Evolutionary conservation across 495 filamentous ascomycete genomes (phyloP).

Genomic region (Beverwykella pulmonaria): DNA sequence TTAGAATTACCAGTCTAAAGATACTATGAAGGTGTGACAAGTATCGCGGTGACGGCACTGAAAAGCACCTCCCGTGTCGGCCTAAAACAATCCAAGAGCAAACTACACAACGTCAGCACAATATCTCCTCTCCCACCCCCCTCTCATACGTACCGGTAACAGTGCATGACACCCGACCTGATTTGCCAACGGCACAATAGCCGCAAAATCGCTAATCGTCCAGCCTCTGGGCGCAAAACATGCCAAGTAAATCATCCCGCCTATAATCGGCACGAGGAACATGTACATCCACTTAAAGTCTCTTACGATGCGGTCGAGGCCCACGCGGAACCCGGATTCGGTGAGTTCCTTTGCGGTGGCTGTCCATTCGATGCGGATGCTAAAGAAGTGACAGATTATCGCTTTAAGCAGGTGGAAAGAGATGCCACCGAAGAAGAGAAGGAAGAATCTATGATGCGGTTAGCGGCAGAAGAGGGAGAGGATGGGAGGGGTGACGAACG

Average conservation of each 20-base stretch:
- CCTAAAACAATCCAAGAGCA: slow-evolving; percentile 31
- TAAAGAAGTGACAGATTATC: slow-evolving; percentile 69
- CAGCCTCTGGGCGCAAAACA: slow-evolving; percentile 43
- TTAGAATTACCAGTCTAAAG: not conserved
- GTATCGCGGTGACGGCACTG: too few species aligned
- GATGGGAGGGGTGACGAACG: slow-evolving; percentile 30
- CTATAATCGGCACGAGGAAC: slow-evolving; percentile 39
- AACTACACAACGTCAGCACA: slow-evolving; percentile 18
- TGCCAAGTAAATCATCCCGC: slow-evolving; percentile 48
- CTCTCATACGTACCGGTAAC: slow-evolving; percentile 30
- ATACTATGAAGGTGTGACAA: not conserved
- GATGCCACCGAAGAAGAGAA: slow-evolving; percentile 71
- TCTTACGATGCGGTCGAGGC: slow-evolving; percentile 42
- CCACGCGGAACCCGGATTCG: slow-evolving; percentile 43
- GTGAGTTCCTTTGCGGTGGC: slow-evolving; percentile 65
- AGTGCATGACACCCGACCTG: slow-evolving; percentile 44
- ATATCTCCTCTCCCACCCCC: not conserved
- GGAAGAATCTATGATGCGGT: slow-evolving; percentile 51
- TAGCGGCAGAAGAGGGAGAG: not conserved
- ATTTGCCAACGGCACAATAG: slow-evolving; percentile 48
- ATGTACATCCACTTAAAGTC: slow-evolving; percentile 48
- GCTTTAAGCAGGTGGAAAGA: slow-evolving; percentile 70
- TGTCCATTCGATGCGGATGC: slow-evolving; percentile 73
- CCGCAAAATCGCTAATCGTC: slow-evolving; percentile 46
- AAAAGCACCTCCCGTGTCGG: too few species aligned